phyloP scores from a whole-genome alignment of 306 rosid species.

The Gastrolobium villosum region DNA sequence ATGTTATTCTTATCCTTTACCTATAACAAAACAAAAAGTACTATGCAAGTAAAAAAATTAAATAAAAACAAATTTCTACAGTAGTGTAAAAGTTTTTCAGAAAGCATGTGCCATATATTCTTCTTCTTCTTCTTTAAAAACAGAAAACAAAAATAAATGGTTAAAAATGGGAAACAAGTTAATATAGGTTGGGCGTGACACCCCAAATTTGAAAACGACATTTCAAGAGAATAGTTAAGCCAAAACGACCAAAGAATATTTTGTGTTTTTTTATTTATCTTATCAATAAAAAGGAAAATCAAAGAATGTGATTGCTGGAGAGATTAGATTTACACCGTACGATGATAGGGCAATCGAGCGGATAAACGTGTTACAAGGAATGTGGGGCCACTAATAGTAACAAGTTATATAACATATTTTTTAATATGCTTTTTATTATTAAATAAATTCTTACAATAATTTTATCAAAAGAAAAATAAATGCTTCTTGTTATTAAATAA shows the following conservation, averaged over 20 bases:
- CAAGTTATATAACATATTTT: too few species aligned
- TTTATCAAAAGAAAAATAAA: too few species aligned
- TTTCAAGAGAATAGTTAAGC: constrained; percentile 33
- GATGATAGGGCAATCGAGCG: constrained; percentile 22
- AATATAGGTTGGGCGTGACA: constrained; percentile 9
- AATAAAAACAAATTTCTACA: neutral
- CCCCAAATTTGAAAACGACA: constrained; percentile 47
- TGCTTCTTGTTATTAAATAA: too few species aligned
- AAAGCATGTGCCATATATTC: constrained; percentile 17
- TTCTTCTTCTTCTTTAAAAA: neutral
- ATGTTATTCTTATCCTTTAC: neutral
- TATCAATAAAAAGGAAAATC: neutral
- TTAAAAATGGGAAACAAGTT: constrained; percentile 42
- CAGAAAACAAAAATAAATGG: neutral
- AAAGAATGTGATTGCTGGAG: neutral
- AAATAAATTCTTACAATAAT: too few species aligned
- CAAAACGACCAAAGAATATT: constrained; percentile 35
- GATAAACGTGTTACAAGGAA: constrained; percentile 5
- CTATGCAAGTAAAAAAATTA: neutral
- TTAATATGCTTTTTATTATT: too few species aligned
- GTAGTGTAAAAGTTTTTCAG: constrained; percentile 22
- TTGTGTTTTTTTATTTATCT: neutral
- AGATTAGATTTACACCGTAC: neutral
- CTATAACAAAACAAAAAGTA: neutral
- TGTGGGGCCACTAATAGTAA: constrained; percentile 10